phyloP scores from a whole-genome alignment of 805 yeast genomes.

The Wickerhamiella kurtzmanii region DNA sequence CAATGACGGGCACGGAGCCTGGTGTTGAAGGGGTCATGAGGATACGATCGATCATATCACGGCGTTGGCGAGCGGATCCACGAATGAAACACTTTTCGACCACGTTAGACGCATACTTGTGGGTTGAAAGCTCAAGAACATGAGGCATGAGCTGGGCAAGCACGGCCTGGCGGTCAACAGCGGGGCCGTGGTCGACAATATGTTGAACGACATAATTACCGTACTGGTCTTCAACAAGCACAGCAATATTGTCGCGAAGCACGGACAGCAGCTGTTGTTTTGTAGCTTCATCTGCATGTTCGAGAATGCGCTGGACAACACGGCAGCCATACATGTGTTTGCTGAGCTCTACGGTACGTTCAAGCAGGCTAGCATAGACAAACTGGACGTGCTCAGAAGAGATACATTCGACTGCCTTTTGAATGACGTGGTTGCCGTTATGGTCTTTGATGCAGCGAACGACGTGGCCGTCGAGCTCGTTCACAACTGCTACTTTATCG shows the following conservation, averaged over 20 bases:
- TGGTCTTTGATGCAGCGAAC: conserved; percentile 76
- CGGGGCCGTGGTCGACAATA: conserved; percentile 66
- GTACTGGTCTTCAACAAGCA: conserved; percentile 85
- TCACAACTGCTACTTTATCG: conserved; percentile 54
- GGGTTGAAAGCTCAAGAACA: conserved; percentile 76
- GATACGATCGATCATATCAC: conserved; percentile 51
- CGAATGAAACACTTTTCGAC: conserved; percentile 82
- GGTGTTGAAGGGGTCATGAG: conserved; percentile 14
- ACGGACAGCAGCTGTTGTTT: conserved; percentile 57
- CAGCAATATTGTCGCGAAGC: conserved; percentile 55
- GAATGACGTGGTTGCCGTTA: conserved; percentile 96
- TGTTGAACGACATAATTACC: conserved; percentile 98
- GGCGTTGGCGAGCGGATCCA: conserved; percentile 53
- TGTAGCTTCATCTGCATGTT: conserved; percentile 54
- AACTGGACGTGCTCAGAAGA: conserved; percentile 60
- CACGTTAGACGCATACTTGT: conserved; percentile 94
- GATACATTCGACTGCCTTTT: conserved; percentile 78
- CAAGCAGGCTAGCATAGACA: conserved; percentile 50
- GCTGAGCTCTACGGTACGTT: conserved; percentile 65
- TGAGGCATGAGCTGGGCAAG: conserved; percentile 55
- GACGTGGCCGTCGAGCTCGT: conserved; percentile 53
- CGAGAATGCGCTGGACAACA: conserved; percentile 84
- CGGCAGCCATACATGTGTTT: conserved; percentile 97
- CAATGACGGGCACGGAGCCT: conserved; percentile 37
- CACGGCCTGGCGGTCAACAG: conserved; percentile 45